Evolutionary conservation across 768 basidiomycete genomes (phyloP).

Genomic region (Mycena venus): DNA sequence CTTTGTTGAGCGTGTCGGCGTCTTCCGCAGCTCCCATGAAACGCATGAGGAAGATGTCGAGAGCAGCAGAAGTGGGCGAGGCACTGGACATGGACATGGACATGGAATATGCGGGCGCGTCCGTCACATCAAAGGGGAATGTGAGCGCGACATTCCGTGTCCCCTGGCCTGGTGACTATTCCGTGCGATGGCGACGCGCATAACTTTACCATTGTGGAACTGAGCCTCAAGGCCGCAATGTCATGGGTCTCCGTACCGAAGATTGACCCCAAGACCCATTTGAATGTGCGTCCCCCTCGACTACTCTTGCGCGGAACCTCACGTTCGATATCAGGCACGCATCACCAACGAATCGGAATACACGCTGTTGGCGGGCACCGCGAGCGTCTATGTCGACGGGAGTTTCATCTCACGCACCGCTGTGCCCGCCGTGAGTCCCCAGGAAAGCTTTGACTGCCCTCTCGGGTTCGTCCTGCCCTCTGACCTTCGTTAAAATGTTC

Average conservation of each 20-base stretch:
- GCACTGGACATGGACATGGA: no score
- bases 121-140: slow-evolving; percentile 43
- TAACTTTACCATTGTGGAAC: slow-evolving; percentile 48
- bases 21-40: background rate
- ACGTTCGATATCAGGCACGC: slow-evolving; percentile 44
- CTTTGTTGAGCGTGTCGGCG: no score
- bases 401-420: slow-evolving; percentile 53
- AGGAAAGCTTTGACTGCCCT: slow-evolving; percentile 55
- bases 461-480: slow-evolving; percentile 47
- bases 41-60: no score
- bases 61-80: no score
- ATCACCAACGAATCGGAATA: slow-evolving; percentile 57
- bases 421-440: slow-evolving; percentile 51
- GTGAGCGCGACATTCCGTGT: slow-evolving; percentile 50
- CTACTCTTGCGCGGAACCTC: background rate
- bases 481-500: background rate
- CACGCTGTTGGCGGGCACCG: slow-evolving; percentile 49
- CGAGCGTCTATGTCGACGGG: slow-evolving; percentile 57
- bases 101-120: slow-evolving; percentile 1
- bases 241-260: slow-evolving; percentile 54
- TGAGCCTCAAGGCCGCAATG: slow-evolving; percentile 48
- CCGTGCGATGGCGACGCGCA: slow-evolving; percentile 46
- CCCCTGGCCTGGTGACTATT: slow-evolving; percentile 48
- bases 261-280: slow-evolving; percentile 46
- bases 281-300: slow-evolving; percentile 40